A percentile compares a stretch with the other conserved stretches of the same genome.
These are phyloP conservation scores for Didymellaceae sp. DNA, from an alignment of 2,329 filamentous ascomycete genomes.

Conservation along the genomic window DNA sequence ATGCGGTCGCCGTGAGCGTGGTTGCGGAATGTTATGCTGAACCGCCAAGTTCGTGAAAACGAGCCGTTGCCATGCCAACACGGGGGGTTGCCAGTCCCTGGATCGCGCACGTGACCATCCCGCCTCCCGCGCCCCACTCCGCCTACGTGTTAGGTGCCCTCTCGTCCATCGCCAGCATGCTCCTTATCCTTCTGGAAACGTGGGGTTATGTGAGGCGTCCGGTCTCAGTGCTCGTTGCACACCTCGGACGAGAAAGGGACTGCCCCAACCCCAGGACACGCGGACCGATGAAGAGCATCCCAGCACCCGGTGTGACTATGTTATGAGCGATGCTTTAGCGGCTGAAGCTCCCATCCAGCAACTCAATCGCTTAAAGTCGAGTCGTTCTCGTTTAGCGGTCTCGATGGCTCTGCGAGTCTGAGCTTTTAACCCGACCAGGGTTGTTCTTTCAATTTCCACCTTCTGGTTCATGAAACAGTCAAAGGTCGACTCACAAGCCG, in stretches of 20 bases:
- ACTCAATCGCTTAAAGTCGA: too few species aligned
- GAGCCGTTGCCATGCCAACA: conserved; percentile 10
- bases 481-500: too few species aligned
- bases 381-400: too few species aligned
- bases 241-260: not conserved
- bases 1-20: conserved; percentile 23
- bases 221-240: not conserved
- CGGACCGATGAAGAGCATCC: not conserved
- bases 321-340: conserved; percentile 1
- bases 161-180: conserved; percentile 1
- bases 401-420: too few species aligned
- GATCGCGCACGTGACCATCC: conserved; percentile 1
- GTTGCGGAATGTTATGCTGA: conserved; percentile 35
- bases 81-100: not conserved
- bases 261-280: not conserved
- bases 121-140: not conserved
- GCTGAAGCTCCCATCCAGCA: not conserved
- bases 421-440: too few species aligned
- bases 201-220: not conserved
- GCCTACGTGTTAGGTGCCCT: conserved; percentile 2
- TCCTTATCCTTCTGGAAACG: conserved; percentile 1
- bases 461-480: too few species aligned
- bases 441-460: too few species aligned
- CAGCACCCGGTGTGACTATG: too few species aligned
- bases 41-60: conserved; percentile 10